Conservation (phyloP, 345 rosid species). For the Lepidium didymum region DNA sequence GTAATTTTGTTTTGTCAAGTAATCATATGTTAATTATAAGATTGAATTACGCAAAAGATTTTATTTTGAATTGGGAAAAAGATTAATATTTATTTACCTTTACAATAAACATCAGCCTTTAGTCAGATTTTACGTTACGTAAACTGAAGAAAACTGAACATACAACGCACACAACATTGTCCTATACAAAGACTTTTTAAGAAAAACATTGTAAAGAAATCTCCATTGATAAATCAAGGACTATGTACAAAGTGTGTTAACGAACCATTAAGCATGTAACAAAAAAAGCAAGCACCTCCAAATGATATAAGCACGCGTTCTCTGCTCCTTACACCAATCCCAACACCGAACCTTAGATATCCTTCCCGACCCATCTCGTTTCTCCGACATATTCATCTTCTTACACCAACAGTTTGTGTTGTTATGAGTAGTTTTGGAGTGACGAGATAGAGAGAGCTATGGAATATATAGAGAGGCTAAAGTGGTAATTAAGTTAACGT, state of each 20-base stretch:
- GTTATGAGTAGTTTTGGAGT: slow-evolving; percentile 8
- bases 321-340: slow-evolving; percentile 54
- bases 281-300: slow-evolving; percentile 76
- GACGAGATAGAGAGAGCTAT: neutral
- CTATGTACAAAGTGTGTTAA: slow-evolving; percentile 3
- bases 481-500: neutral
- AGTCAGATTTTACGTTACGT: neutral
- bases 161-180: neutral
- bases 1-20: too few relatives aligned
- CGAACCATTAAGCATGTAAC: slow-evolving; percentile 19
- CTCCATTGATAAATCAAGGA: neutral
- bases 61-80: too few relatives aligned
- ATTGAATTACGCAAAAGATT: too few relatives aligned
- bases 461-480: slow-evolving; percentile 22
- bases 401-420: neutral
- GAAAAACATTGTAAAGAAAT: neutral
- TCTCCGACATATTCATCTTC: slow-evolving; percentile 11
- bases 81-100: neutral
- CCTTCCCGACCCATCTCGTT: slow-evolving; percentile 9
- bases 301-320: slow-evolving; percentile 59
- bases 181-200: neutral
- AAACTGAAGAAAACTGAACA: neutral
- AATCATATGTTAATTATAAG: too few relatives aligned
- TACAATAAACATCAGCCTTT: neutral
- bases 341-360: slow-evolving; percentile 34